Conservation (phyloP, 768 basidiomycete genomes). For the Russula vinacea region DNA sequence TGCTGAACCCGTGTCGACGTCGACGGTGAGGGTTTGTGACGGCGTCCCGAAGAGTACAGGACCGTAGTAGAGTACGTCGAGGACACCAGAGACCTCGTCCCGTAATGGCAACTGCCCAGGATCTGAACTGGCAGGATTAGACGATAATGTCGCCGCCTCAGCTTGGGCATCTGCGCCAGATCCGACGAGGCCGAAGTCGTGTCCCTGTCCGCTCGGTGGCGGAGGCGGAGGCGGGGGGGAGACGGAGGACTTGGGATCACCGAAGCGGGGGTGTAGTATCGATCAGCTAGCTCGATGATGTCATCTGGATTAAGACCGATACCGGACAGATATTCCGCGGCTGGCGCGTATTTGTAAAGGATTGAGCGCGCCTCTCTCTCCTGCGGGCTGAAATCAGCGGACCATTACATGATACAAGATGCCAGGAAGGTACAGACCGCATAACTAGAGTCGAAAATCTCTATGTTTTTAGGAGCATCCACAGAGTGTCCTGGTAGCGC, state of each 20-base stretch:
- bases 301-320: conserved; percentile 36
- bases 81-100: conserved; percentile 40
- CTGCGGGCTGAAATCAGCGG: conserved; percentile 25
- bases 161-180: conserved; percentile 10
- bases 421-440: conserved; percentile 28
- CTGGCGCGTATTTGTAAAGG: conserved; percentile 36
- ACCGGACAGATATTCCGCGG: conserved; percentile 35
- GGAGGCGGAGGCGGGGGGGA: neutral
- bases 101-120: conserved; percentile 34
- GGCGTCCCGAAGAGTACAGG: conserved; percentile 53
- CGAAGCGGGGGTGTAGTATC: conserved; percentile 31
- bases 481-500: conserved; percentile 3
- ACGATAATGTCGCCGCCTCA: conserved; percentile 12
- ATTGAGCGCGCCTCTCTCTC: conserved; percentile 33
- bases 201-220: neutral
- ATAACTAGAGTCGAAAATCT: conserved; percentile 31
- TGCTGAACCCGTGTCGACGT: conserved; percentile 66
- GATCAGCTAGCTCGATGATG: conserved; percentile 30
- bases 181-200: neutral
- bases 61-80: conserved; percentile 52
- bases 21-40: conserved; percentile 49
- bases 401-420: neutral
- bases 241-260: conserved; percentile 18
- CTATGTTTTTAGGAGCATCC: conserved; percentile 10
- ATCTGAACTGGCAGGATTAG: conserved; percentile 31